Percentiles rank a stretch among this genome's conserved stretches.
phyloP scores from a whole-genome alignment of 2,329 filamentous ascomycete species.

The Samsoniella hepiali region DNA sequence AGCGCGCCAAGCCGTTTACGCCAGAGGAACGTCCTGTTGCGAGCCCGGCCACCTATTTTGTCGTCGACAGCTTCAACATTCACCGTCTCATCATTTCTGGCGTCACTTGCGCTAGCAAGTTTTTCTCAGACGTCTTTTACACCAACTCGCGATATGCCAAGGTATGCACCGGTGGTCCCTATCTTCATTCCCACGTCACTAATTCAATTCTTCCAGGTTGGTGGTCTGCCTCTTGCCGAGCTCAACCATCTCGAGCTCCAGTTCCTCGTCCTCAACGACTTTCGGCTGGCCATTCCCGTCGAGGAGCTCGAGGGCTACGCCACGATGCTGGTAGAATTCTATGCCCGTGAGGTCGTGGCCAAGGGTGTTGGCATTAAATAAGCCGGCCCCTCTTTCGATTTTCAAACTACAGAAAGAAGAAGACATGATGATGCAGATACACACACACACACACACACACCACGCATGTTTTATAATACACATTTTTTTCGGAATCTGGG shows the following conservation, averaged over 20 bases:
- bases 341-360: slow-evolving; percentile 79
- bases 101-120: slow-evolving; percentile 97
- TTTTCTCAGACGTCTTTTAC: slow-evolving; percentile 98
- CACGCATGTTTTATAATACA: not conserved
- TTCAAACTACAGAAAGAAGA: not conserved
- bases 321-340: slow-evolving; percentile 98
- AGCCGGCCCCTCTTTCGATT: not conserved
- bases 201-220: slow-evolving; percentile 60
- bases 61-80: slow-evolving; percentile 98
- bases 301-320: slow-evolving; percentile 97
- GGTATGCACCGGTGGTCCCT: slow-evolving; percentile 51
- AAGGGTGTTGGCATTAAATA: slow-evolving; percentile 24
- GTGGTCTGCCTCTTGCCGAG: slow-evolving; percentile 85
- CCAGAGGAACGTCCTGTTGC: slow-evolving; percentile 26
- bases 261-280: slow-evolving; percentile 93
- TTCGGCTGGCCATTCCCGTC: slow-evolving; percentile 85
- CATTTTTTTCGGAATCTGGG: not conserved
- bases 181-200: not conserved
- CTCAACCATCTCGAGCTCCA: slow-evolving; percentile 95
- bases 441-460: not conserved
- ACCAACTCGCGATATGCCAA: slow-evolving; percentile 99
- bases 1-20: slow-evolving; percentile 22
- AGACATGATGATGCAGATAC: not conserved
- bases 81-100: slow-evolving; percentile 94
- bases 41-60: slow-evolving; percentile 63